These are phyloP conservation scores for Pseudogymnoascus sp. DNA, from an alignment of 2,329 filamentous ascomycete genomes.

Conservation along the genomic window DNA sequence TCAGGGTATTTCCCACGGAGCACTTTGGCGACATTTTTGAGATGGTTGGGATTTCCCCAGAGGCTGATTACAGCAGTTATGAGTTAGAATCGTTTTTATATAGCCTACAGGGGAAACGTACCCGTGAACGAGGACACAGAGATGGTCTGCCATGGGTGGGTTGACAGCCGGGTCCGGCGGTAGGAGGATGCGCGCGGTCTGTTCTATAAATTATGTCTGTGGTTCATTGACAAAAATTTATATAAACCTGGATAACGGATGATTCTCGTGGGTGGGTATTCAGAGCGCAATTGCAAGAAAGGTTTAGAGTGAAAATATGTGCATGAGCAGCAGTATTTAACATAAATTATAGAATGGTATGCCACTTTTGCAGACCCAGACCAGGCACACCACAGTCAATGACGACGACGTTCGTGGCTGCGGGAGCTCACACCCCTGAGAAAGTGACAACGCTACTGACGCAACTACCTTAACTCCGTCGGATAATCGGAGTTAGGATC, in stretches of 20 bases:
- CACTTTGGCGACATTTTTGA: slow-evolving; percentile 57
- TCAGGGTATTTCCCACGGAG: slow-evolving; percentile 52
- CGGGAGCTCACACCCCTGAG: slow-evolving; percentile 43
- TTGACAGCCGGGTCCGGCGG: neutral
- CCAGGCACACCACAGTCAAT: slow-evolving; percentile 54
- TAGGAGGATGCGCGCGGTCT: neutral
- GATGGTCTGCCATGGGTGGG: slow-evolving; percentile 46
- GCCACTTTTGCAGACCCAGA: neutral
- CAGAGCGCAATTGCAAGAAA: neutral
- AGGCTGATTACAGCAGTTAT: slow-evolving; percentile 37
- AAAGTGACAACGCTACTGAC: neutral
- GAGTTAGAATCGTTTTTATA: neutral
- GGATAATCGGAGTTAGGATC: neutral
- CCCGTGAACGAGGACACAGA: slow-evolving; percentile 71
- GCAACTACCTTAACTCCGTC: neutral
- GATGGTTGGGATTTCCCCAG: slow-evolving; percentile 72
- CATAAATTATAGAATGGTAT: neutral
- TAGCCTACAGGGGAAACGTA: slow-evolving; percentile 11
- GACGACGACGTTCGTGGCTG: slow-evolving; percentile 75
- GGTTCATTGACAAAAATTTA: neutral
- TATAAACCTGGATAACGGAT: neutral
- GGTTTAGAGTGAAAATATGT: neutral
- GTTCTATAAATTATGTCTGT: neutral
- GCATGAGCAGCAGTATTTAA: neutral
- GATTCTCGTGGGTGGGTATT: neutral